Conservation (phyloP, 1,139 yeast species). For the Yamadazyma oceani region DNA sequence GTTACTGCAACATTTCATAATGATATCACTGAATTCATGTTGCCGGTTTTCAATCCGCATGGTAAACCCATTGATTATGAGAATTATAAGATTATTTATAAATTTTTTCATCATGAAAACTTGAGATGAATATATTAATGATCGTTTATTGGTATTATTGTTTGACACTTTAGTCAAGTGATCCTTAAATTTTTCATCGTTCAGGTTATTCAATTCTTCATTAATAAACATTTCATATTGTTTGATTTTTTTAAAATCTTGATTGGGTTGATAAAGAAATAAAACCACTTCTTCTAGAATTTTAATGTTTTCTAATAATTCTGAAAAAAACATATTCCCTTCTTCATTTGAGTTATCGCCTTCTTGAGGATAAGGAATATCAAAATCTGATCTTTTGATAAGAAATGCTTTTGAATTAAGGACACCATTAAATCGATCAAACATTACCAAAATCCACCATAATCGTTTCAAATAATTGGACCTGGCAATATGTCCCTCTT, state of each 20-base stretch:
- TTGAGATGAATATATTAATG: constrained; percentile 1
- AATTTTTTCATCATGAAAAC: constrained; percentile 1
- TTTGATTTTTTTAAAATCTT: constrained; percentile 1
- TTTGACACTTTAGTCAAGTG: not conserved
- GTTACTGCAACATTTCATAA: not conserved
- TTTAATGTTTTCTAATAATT: constrained; percentile 3
- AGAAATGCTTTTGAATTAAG: constrained; percentile 16
- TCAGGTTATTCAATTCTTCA: constrained; percentile 1
- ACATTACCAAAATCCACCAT: constrained; percentile 39
- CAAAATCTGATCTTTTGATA: constrained; percentile 16
- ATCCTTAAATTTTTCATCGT: not conserved
- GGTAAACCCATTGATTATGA: constrained; percentile 2
- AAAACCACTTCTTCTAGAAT: constrained; percentile 9
- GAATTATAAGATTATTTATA: constrained; percentile 1
- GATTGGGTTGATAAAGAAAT: constrained; percentile 13
- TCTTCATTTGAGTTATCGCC: constrained; percentile 2
- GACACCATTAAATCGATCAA: constrained; percentile 35
- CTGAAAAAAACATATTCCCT: constrained; percentile 6
- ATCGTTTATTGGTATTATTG: not conserved
- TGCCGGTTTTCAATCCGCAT: constrained; percentile 1
- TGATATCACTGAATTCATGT: constrained; percentile 6
- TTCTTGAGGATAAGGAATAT: constrained; percentile 7
- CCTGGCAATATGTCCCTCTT: constrained; percentile 15
- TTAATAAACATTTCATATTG: constrained; percentile 2
- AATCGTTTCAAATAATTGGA: constrained; percentile 26